phyloP scores from a whole-genome alignment of 116 monocot genomes.

The Papilionanthe hybrid region DNA sequence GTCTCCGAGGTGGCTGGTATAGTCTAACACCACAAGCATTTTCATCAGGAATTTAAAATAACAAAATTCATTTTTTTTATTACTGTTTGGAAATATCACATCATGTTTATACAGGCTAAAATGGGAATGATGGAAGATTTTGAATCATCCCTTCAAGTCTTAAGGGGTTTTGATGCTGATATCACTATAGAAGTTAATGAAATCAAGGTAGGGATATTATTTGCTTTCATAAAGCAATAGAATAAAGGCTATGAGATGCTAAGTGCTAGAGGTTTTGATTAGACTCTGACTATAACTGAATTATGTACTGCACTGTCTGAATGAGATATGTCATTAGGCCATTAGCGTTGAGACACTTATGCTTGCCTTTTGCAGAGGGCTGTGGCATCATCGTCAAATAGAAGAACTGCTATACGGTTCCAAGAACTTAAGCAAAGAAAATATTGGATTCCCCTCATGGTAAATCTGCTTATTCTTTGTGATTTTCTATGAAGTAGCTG shows the following conservation, averaged over 20 bases:
- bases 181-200: constrained; percentile 81
- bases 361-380: constrained; percentile 47
- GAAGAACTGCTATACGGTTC: constrained; percentile 63
- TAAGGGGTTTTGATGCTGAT: constrained; percentile 87
- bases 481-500: not conserved
- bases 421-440: constrained; percentile 60
- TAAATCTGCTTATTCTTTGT: constrained; percentile 10
- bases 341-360: not conserved
- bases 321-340: not conserved
- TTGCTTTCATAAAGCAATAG: not conserved
- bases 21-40: not conserved
- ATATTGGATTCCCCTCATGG: constrained; percentile 72
- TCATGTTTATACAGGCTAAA: constrained; percentile 56
- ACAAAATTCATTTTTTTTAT: not conserved
- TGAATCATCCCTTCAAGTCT: constrained; percentile 84
- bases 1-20: constrained; percentile 91
- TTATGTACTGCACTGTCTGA: not conserved
- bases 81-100: not conserved
- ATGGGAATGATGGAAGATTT: constrained; percentile 91
- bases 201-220: constrained; percentile 53
- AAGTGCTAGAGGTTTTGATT: not conserved
- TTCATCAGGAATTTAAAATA: not conserved
- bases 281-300: not conserved
- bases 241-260: not conserved
- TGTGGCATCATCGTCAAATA: constrained; percentile 48